Conservation (phyloP, 2,329 filamentous ascomycete genomes). For the Thielaviopsis populi region DNA sequence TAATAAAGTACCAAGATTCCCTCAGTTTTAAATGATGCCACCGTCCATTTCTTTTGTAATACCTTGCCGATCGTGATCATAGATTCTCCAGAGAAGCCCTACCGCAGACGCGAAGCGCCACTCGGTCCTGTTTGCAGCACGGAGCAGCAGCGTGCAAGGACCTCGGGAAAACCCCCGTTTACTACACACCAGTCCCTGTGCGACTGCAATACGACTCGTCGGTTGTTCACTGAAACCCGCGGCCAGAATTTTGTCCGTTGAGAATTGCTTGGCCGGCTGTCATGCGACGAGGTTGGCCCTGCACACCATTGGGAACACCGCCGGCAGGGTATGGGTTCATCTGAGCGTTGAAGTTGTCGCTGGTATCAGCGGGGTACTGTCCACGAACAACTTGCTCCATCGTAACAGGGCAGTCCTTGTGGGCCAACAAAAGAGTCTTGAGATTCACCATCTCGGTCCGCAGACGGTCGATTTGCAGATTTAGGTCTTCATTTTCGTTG, state of each 20-base stretch:
- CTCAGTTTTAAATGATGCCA: conserved; percentile 7
- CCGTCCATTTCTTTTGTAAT: conserved; percentile 11
- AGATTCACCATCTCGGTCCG: conserved; percentile 89
- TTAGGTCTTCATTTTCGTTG: conserved; percentile 77
- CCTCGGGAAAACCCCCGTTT: neutral
- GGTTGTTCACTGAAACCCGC: conserved; percentile 1
- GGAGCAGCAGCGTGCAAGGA: neutral
- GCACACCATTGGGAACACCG: neutral
- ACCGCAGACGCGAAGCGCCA: neutral
- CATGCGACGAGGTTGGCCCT: conserved; percentile 12
- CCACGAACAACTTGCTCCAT: conserved; percentile 48
- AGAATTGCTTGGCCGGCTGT: conserved; percentile 13
- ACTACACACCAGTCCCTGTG: neutral
- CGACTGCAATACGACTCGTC: neutral
- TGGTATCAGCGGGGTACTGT: conserved; percentile 39
- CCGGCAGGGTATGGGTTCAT: conserved; percentile 37
- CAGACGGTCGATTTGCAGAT: conserved; percentile 66
- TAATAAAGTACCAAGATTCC: conserved; percentile 9
- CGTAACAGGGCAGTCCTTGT: conserved; percentile 91
- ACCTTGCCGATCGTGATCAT: conserved; percentile 8
- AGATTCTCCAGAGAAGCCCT: neutral
- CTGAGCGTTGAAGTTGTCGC: conserved; percentile 38
- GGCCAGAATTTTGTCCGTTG: conserved; percentile 10
- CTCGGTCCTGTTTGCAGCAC: neutral
- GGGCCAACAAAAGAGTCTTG: conserved; percentile 80